Evolutionary conservation across 495 filamentous ascomycete species (phyloP), one percentile per base, ranked within the genome.

Genomic region (Hypoxylon lienhwacheense): DNA sequence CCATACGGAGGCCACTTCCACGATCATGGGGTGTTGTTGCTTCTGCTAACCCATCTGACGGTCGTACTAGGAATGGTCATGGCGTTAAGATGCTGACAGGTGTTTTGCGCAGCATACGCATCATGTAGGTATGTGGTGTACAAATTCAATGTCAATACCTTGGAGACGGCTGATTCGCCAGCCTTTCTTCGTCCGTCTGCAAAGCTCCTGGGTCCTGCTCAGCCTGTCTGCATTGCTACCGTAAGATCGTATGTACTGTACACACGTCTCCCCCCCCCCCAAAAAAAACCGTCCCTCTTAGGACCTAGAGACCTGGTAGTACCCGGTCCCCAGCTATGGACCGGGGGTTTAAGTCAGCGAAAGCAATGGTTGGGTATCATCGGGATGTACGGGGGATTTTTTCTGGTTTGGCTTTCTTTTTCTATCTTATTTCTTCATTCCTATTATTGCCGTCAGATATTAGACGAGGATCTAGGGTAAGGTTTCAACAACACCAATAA

Each of bases 1-100:
- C n/a, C n/a, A n/a, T n/a, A n/a, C n/a, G n/a, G n/a, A n/a, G n/a
- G n/a, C n/a, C 46, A 43, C 24, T 40, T 43, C 22, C 19, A 17
- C n/a, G n/a, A n/a, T n/a, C n/a, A n/a, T n/a, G n/a, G n/a, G n/a
- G n/a, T n/a, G n/a, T n/a, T n/a, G n/a, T n/a, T n/a, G n/a, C n/a
- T n/a, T n/a, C n/a, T n/a, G n/a, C n/a, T n/a, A n/a, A n/a, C n/a
- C n/a, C n/a, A n/a, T n/a, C n/a, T n/a, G n/a, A n/a, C n/a, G n/a
- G n/a, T n/a, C n/a, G n/a, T n/a, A n/a, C n/a, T n/a, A n/a, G n/a
- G n/a, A n/a, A n/a, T 22, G 15, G 36, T 11, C 17, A 44, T 53
- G 39, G 56, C 45, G 50, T 60, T 60, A 54, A 60, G 45, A 60
- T 54, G 56, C 50, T 55, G 22, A 60, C 50, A 32, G 33, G 31